Conservation (phyloP, 2,329 filamentous ascomycete genomes). For the Beauveria scarabaeidicola region DNA sequence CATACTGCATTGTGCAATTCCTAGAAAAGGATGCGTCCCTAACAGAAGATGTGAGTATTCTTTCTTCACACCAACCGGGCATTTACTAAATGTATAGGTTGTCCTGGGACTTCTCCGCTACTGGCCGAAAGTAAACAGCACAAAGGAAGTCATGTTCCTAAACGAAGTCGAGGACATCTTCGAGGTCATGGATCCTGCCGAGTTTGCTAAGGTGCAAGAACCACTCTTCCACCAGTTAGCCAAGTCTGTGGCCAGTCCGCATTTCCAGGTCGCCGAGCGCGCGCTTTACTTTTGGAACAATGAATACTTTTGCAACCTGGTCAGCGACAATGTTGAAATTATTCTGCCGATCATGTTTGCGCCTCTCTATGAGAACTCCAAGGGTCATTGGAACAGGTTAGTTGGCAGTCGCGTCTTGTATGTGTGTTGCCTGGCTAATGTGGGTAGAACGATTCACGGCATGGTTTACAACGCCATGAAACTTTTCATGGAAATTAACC, state of each 20-base stretch:
- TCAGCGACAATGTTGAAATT: conserved; percentile 97
- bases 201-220: conserved; percentile 98
- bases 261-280: conserved; percentile 97
- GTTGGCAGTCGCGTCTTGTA: conserved; percentile 18
- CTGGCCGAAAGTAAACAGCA: conserved; percentile 99
- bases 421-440: conserved; percentile 23
- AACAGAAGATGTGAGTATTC: conserved; percentile 64
- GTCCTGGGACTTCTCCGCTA: conserved; percentile 90
- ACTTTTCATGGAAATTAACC: conserved; percentile 99
- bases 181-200: conserved; percentile 97
- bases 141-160: conserved; percentile 98
- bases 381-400: conserved; percentile 98
- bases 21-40: conserved; percentile 94
- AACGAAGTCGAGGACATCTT: conserved; percentile 99
- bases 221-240: conserved; percentile 94
- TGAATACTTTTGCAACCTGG: conserved; percentile 98
- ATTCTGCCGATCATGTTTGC: conserved; percentile 99
- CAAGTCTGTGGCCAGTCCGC: conserved; percentile 95
- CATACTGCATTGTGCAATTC: conserved; percentile 98
- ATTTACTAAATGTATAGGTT: conserved; percentile 46
- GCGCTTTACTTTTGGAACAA: conserved; percentile 99
- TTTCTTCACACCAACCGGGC: background rate
- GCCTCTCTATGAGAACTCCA: conserved; percentile 95
- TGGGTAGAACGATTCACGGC: conserved; percentile 82
- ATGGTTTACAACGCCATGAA: conserved; percentile 99